phyloP scores from a whole-genome alignment of 2,329 filamentous ascomycete species.

The Stachybotrys chlorohalonatus region DNA sequence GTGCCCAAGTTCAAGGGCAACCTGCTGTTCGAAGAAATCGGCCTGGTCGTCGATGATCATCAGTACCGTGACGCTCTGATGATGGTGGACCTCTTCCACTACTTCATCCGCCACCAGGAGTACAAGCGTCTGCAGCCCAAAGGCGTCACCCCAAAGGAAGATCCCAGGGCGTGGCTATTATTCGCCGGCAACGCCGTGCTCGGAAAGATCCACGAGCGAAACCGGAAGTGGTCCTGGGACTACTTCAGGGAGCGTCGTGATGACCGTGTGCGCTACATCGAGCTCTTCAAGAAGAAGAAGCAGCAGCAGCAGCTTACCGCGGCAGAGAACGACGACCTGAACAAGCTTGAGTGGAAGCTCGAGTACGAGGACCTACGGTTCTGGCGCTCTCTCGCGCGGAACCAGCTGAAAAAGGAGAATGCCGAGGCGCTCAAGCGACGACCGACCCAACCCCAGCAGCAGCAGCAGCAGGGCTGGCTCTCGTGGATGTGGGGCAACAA shows the following conservation, averaged over 20 bases:
- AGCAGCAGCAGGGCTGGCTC: conserved; percentile 77
- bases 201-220: conserved; percentile 89
- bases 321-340: conserved; percentile 63
- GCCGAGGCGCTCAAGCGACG: conserved; percentile 67
- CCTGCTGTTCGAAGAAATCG: conserved; percentile 92
- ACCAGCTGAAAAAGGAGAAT: conserved; percentile 91
- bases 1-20: conserved; percentile 83
- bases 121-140: conserved; percentile 91
- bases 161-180: conserved; percentile 82
- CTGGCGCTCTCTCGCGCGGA: conserved; percentile 90
- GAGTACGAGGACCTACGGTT: conserved; percentile 94
- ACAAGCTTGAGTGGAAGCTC: conserved; percentile 75
- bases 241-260: conserved; percentile 91
- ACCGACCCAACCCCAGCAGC: conserved; percentile 28
- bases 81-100: conserved; percentile 98
- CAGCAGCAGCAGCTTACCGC: conserved; percentile 61
- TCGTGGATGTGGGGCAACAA: conserved; percentile 88
- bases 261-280: conserved; percentile 80
- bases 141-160: conserved; percentile 69
- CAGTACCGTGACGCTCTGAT: conserved; percentile 96
- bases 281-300: conserved; percentile 91
- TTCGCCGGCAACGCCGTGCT: conserved; percentile 88
- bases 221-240: conserved; percentile 89
- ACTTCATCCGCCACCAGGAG: conserved; percentile 95
- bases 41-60: conserved; percentile 92